phyloP scores from a whole-genome alignment of 2,329 filamentous ascomycete genomes.

The Beauveria asiatica region DNA sequence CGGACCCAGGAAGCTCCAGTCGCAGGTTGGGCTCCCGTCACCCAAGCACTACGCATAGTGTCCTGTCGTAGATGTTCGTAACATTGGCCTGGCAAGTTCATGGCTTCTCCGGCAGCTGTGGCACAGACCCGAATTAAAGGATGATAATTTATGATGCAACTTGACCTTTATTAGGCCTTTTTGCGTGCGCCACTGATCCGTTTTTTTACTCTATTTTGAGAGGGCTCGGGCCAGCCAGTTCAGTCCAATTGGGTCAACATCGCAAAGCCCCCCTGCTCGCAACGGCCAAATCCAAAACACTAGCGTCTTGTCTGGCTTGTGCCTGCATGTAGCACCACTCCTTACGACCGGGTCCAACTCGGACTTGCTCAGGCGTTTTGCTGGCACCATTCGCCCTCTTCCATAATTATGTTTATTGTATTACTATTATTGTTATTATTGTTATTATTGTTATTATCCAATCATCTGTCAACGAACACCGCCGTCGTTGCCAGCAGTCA shows the following conservation, averaged over 20 bases:
- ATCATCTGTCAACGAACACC: no score
- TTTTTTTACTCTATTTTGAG: neutral
- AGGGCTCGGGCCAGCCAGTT: neutral
- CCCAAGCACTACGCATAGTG: neutral
- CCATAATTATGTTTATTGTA: no score
- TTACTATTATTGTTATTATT: no score
- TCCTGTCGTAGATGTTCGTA: neutral
- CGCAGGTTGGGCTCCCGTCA: neutral
- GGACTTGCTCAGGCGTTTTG: neutral
- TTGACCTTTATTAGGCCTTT: neutral
- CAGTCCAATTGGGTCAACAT: neutral
- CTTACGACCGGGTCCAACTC: neutral
- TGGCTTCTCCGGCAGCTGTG: neutral
- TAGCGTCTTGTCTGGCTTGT: conserved; percentile 8
- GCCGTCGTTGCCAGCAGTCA: no score
- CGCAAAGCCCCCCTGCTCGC: neutral
- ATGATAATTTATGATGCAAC: neutral
- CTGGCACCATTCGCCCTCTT: neutral
- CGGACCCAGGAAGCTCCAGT: conserved; percentile 5
- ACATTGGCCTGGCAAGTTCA: neutral
- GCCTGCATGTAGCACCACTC: neutral
- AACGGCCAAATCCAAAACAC: conserved; percentile 8
- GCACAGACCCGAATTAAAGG: conserved; percentile 6
- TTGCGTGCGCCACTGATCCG: neutral
- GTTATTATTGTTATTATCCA: no score